phyloP scores from a whole-genome alignment of 1,284 basidiomycete genomes.

The Sporisorium scitamineum region DNA sequence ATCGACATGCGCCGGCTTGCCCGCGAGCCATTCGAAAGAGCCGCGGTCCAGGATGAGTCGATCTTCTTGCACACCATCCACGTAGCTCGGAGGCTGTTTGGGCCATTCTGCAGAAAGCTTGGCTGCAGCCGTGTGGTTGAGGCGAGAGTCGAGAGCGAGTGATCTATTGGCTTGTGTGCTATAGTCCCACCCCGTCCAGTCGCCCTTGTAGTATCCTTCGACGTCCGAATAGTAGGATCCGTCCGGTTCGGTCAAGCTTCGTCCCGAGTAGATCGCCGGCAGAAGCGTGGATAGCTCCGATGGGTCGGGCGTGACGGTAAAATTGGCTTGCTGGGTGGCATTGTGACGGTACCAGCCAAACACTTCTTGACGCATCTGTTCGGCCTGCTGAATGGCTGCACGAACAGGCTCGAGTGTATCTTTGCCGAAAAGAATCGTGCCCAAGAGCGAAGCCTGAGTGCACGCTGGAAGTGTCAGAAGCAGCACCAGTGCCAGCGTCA shows the following conservation, averaged over 20 bases:
- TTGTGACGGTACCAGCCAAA: constrained; percentile 43
- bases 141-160: constrained; percentile 24
- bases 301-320: constrained; percentile 36
- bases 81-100: constrained; percentile 6
- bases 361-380: constrained; percentile 28
- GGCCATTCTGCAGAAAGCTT: neutral
- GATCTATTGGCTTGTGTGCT: constrained; percentile 28
- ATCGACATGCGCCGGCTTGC: constrained; percentile 17
- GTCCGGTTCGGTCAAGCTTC: constrained; percentile 18
- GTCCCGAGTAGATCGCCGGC: constrained; percentile 16
- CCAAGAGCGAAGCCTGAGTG: constrained; percentile 14
- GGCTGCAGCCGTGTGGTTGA: constrained; percentile 18
- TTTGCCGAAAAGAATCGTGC: constrained; percentile 28
- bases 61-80: constrained; percentile 13
- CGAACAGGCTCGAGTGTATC: constrained; percentile 40
- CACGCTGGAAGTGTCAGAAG: constrained; percentile 3
- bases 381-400: constrained; percentile 23
- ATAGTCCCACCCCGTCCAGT: constrained; percentile 46
- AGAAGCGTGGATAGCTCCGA: constrained; percentile 20
- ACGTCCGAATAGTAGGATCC: constrained; percentile 38
- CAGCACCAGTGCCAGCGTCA: neutral
- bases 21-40: constrained; percentile 27
- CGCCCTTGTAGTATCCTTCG: constrained; percentile 46
- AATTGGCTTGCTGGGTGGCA: constrained; percentile 35
- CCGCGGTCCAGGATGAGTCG: constrained; percentile 20